phyloP scores from a whole-genome alignment of 2,329 filamentous ascomycete genomes.

The Talaromyces rugulosus region DNA sequence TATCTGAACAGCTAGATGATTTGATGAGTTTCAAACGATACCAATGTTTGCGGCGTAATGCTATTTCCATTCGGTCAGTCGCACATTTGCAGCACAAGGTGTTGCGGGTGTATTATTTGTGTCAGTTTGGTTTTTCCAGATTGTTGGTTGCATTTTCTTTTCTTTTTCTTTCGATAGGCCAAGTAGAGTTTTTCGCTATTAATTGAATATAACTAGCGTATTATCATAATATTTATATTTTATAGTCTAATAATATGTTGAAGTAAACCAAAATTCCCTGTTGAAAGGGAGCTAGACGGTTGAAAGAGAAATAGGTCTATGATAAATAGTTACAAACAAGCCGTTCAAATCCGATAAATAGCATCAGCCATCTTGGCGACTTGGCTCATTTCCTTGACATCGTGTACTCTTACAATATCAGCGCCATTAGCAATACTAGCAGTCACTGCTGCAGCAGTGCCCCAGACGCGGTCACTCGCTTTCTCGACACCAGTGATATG shows the following conservation, averaged over 20 bases:
- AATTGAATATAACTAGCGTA: background rate
- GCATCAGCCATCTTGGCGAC: conserved; percentile 87
- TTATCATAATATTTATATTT: background rate
- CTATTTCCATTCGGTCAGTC: background rate
- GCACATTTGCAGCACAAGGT: conserved; percentile 4
- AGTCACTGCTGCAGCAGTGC: conserved; percentile 82
- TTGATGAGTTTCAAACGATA: conserved; percentile 6
- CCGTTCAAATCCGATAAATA: conserved; percentile 61
- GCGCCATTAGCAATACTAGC: conserved; percentile 83
- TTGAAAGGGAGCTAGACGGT: background rate
- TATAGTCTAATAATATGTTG: background rate
- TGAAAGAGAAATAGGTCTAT: background rate
- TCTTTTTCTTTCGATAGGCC: background rate
- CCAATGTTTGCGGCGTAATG: conserved; percentile 5
- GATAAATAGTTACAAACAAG: background rate
- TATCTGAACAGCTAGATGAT: conserved; percentile 45
- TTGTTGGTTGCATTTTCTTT: conserved; percentile 15
- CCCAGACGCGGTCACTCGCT: conserved; percentile 69
- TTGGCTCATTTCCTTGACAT: conserved; percentile 79
- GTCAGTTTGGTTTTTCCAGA: conserved; percentile 19
- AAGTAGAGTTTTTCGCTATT: background rate
- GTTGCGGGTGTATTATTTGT: conserved; percentile 10
- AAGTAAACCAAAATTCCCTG: background rate
- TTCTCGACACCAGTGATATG: conserved; percentile 70
- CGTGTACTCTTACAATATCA: conserved; percentile 89